Base-by-base conservation (phyloP, 768 basidiomycete species). In the Phylloporus sp. region DNA sequence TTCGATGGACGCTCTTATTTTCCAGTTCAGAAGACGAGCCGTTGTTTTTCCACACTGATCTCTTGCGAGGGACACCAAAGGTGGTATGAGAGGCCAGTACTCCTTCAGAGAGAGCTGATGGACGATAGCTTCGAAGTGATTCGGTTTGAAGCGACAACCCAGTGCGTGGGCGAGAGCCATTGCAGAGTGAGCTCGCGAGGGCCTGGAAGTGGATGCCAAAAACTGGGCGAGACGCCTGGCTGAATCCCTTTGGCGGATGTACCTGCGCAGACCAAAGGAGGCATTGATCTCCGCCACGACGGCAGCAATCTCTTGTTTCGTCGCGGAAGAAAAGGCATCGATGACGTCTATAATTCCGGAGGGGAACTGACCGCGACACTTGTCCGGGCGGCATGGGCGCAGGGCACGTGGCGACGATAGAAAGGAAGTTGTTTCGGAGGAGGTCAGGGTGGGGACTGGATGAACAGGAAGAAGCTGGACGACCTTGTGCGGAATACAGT, bases 21-120 rank as follows among this genome's bases (percentile, higher is more conserved):
- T 79, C 87, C 86, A 90, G 63, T 91, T 82, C 54, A 91, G 74
- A 22, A 91, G 72, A 28, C 81, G 77, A 27, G 68, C 57, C 4
- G 80, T 83, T 3, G 76, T 73, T 47, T 70, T 71, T 38, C 78
- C 77, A 15, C 76, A 72, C 20, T 82, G 77, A 31, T 71, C 63
- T 55, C 71, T 73, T 45, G 77, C 85, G 18, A 81, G 69, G 24
- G 69, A 65, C 47, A 81, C 78, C 16, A 81, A 61, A 20, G 67
- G 54, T 18, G 80, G 69, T 4, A 91, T 67, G 12, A 70, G 60
- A 29, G 67, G 53, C 86, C 88, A 90, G 24, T 71, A 62, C 24
- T 69, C 71, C 43, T 61, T 60, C 8, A 67, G 58, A 18, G 82
- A 77, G 23, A 88, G 68, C 40, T 72, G 76, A 60, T 75, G 68